These are phyloP conservation scores for Sporothrix phasma DNA, from an alignment of 2,329 filamentous ascomycete genomes.

Conservation along the genomic window DNA sequence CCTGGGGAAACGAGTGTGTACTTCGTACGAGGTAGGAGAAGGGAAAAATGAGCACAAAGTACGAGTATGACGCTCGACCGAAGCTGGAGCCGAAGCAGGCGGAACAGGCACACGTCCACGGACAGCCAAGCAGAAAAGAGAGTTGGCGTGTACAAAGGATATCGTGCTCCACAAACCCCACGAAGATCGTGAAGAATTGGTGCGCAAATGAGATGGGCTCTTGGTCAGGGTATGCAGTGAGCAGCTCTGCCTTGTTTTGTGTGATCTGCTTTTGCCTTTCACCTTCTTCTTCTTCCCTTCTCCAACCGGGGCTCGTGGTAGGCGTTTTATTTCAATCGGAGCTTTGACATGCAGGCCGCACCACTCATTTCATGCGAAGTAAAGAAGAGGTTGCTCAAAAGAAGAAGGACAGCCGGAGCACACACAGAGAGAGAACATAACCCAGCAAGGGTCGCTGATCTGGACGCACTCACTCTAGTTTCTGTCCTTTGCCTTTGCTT, in stretches of 20 bases:
- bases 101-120: not conserved
- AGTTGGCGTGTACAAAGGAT: not conserved
- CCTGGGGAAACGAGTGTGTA: no score
- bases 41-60: not conserved
- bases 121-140: not conserved
- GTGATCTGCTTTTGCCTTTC: not conserved
- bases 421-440: not conserved
- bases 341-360: not conserved
- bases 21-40: no score
- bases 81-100: not conserved
- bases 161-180: slow-evolving; percentile 4
- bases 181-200: slow-evolving; percentile 8
- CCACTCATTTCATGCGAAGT: not conserved
- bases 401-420: not conserved
- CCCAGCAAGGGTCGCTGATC: not conserved
- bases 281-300: not conserved
- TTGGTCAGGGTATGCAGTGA: slow-evolving; percentile 6
- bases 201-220: not conserved
- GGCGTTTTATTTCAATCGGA: not conserved
- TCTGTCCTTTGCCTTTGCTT: not conserved
- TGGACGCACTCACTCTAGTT: not conserved
- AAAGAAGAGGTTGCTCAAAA: not conserved
- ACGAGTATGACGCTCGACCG: not conserved
- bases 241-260: not conserved
- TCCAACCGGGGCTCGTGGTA: not conserved